Evolutionary conservation across 371 early-diverging fungal genomes (phyloP), one percentile per base, ranked within the genome.

Genomic region (Syncephalastrum contaminatum): DNA sequence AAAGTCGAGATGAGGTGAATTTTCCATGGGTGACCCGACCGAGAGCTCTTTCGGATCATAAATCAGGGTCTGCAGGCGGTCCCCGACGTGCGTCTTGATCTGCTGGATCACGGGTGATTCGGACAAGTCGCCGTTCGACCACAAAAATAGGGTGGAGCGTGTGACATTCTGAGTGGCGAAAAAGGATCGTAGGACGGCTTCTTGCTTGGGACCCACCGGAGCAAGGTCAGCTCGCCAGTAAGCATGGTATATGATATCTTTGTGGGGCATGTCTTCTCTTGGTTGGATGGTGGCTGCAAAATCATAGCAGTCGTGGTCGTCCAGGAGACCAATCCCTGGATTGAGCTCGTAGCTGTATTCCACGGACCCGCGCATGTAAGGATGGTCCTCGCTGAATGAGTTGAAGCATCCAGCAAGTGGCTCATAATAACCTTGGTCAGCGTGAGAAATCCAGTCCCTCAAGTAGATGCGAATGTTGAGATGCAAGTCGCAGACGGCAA

Each of bases 231-330:
- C 63, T 43, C 81, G 59, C 81, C 81, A 81, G 41, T 81, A 81
- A n/a, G 78, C 72, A 58, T 81, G 81, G 44, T 63, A 81, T 5
- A 77, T 69, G 12, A 52, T 36, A 30, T 30, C 36, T 30, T 30
- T 30, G 36, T 30, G 36, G 2, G 36, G 36, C 36, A 30, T 30
- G 36, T 30, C 36, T 2, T 30, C 36, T 12, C 36, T 30, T 14
- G 72, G 61, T 8, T 69, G 60, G 22, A 81, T 74, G 2, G 73
- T 73, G 0, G 71, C 66, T 18, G 81, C 78, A 53, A 71, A 81
- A 55, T 81, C 78, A 50, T 76, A 81, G 50, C 81, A 81, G 49
- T 81, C 81, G 21, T 66, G 76, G 47, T 71, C 81, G 41, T 78
- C 71, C 50, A 72, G 57, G 8, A 81, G 42, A 24, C 69, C 66